These are phyloP conservation scores for Gilbertella persicaria DNA, from an alignment of 371 early-diverging fungal genomes.

Conservation along the genomic window DNA sequence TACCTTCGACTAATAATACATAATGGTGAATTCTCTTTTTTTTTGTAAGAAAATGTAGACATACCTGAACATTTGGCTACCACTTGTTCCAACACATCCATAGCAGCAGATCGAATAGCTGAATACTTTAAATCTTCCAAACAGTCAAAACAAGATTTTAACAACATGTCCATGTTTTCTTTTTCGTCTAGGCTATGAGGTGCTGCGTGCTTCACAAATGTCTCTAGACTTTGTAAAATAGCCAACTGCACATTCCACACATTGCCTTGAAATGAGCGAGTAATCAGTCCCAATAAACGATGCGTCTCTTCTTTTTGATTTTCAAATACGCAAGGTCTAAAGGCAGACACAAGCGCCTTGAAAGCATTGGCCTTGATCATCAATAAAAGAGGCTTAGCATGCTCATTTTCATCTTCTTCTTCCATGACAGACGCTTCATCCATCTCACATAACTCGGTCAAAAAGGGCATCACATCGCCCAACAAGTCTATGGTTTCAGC, in stretches of 20 bases:
- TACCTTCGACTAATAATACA: constrained; percentile 17
- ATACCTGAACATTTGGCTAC: constrained; percentile 14
- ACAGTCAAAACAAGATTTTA: constrained; percentile 23
- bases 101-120: constrained; percentile 45
- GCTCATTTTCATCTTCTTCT: constrained; percentile 66
- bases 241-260: constrained; percentile 78
- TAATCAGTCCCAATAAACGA: constrained; percentile 37
- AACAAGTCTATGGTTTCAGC: constrained; percentile 54
- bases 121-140: constrained; percentile 47
- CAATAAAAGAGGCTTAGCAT: constrained; percentile 64
- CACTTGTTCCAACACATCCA: constrained; percentile 35
- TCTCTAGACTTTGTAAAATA: constrained; percentile 59
- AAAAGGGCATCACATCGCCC: constrained; percentile 54
- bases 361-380: constrained; percentile 74
- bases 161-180: neutral
- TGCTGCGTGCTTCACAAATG: constrained; percentile 40
- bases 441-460: constrained; percentile 57
- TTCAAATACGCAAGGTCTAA: constrained; percentile 39
- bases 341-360: constrained; percentile 64
- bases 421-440: constrained; percentile 61
- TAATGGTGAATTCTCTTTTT: neutral
- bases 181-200: constrained; percentile 1
- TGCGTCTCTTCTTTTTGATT: constrained; percentile 39
- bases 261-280: constrained; percentile 47
- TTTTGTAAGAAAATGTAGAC: too few species aligned